Conservation (phyloP, 805 yeast species). For the Cyberlindnera mycetangii region DNA sequence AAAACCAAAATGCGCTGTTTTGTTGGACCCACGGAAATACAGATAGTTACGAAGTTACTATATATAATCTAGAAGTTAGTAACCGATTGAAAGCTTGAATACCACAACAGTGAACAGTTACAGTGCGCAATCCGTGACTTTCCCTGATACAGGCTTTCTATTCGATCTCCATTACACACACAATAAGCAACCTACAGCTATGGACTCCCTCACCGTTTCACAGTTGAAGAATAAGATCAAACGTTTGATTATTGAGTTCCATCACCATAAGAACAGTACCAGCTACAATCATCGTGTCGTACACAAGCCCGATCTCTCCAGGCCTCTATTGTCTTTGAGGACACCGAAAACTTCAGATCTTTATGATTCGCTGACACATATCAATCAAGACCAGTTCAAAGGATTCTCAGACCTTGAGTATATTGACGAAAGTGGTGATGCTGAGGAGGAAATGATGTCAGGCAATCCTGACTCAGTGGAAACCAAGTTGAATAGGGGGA, state of each 20-base stretch:
- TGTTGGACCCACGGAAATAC: background rate
- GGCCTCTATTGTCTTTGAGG: slow-evolving; percentile 37
- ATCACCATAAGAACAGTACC: slow-evolving; percentile 38
- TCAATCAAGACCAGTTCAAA: slow-evolving; percentile 5
- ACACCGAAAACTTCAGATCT: slow-evolving; percentile 13
- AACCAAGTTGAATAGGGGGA: slow-evolving; percentile 1
- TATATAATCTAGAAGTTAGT: too few relatives aligned
- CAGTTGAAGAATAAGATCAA: slow-evolving; percentile 34
- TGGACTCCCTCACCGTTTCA: background rate
- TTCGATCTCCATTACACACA: too few relatives aligned
- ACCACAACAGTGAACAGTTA: too few relatives aligned
- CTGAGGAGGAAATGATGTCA: background rate
- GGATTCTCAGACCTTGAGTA: slow-evolving; percentile 9
- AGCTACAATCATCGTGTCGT: slow-evolving; percentile 37
- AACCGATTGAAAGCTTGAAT: too few relatives aligned
- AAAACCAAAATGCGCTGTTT: slow-evolving; percentile 4
- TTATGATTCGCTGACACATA: background rate
- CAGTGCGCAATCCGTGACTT: too few relatives aligned
- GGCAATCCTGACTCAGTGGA: background rate
- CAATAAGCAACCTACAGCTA: too few relatives aligned
- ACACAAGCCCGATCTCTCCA: slow-evolving; percentile 34
- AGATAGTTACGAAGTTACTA: too few relatives aligned
- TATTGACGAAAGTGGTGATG: background rate
- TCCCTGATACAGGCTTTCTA: too few relatives aligned
- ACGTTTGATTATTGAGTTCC: slow-evolving; percentile 34